phyloP scores from a whole-genome alignment of 257 asterid genomes.

The Datura wrightii region DNA sequence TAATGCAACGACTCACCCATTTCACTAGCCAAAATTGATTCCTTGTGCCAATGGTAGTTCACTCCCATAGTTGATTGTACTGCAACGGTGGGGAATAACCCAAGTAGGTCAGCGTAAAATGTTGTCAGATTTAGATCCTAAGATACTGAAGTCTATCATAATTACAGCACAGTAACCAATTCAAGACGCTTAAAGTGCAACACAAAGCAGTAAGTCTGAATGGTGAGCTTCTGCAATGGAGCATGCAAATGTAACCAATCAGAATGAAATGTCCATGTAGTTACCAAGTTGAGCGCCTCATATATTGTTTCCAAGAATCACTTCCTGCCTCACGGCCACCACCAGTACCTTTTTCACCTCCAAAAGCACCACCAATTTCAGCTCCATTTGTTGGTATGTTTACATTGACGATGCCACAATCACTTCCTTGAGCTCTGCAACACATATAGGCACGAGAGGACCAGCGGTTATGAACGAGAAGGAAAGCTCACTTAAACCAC shows the following conservation, averaged over 20 bases:
- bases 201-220: background rate
- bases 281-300: conserved; percentile 99
- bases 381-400: conserved; percentile 98
- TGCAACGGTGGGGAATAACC: conserved; percentile 37
- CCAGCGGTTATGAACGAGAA: background rate
- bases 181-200: background rate
- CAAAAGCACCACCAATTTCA: conserved; percentile 99
- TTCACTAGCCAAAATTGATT: conserved; percentile 69
- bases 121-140: background rate
- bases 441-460: conserved; percentile 11
- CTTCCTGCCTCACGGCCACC: conserved; percentile 99
- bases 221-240: background rate
- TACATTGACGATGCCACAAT: conserved; percentile 96
- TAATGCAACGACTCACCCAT: background rate
- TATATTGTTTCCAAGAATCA: conserved; percentile 98
- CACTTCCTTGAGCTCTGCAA: conserved; percentile 91
- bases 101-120: background rate
- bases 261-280: background rate
- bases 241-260: background rate
- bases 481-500: background rate
- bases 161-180: background rate
- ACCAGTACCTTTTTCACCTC: conserved; percentile 97
- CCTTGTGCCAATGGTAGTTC: conserved; percentile 92
- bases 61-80: conserved; percentile 77
- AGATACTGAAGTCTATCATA: background rate